Conservation (phyloP, 768 basidiomycete species). For the Amanita pseudoporphyria region DNA sequence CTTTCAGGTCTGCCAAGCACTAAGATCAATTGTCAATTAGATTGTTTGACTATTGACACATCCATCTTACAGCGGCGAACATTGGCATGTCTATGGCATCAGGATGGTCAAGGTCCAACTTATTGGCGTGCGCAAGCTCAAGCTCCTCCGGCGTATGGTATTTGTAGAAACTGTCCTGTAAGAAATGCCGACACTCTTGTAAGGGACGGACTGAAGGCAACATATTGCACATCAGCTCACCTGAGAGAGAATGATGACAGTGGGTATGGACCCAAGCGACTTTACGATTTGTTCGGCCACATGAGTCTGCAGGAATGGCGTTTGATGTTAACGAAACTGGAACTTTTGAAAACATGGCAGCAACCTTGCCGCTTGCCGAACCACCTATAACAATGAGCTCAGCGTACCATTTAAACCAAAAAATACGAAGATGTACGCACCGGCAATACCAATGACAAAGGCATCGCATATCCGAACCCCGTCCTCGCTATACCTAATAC, state of each 20-base stretch:
- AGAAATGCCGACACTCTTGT: neutral
- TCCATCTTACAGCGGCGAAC: slow-evolving; percentile 59
- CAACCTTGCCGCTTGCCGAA: slow-evolving; percentile 81
- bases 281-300: slow-evolving; percentile 78
- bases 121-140: slow-evolving; percentile 70
- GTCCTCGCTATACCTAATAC: slow-evolving; percentile 65
- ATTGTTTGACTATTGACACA: neutral
- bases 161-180: slow-evolving; percentile 92
- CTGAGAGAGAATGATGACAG: slow-evolving; percentile 87
- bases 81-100: slow-evolving; percentile 86
- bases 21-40: slow-evolving; percentile 19
- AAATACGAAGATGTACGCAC: slow-evolving; percentile 29
- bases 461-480: slow-evolving; percentile 63
- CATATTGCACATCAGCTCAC: slow-evolving; percentile 29
- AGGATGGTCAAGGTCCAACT: slow-evolving; percentile 86
- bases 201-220: neutral
- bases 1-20: slow-evolving; percentile 83
- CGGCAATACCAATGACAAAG: slow-evolving; percentile 80
- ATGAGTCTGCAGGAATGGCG: slow-evolving; percentile 47
- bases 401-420: neutral
- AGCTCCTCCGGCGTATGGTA: slow-evolving; percentile 71
- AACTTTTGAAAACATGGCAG: slow-evolving; percentile 8
- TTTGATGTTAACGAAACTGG: neutral
- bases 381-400: slow-evolving; percentile 40
- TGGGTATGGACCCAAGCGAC: slow-evolving; percentile 73